Conservation (phyloP, 164 flowering plant genomes). For the Cinnamomum chago region DNA sequence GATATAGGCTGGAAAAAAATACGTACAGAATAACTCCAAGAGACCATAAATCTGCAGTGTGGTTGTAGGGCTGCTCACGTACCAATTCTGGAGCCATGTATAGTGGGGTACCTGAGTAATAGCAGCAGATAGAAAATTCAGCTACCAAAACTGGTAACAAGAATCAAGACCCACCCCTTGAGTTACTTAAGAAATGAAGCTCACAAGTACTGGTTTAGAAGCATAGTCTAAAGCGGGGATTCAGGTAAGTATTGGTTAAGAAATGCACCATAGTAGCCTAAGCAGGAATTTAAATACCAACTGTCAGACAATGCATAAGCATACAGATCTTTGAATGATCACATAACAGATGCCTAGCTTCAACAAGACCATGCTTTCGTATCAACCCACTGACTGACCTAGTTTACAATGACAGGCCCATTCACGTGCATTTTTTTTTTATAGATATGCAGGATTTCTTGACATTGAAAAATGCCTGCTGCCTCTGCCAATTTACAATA, state of each 20-base stretch:
- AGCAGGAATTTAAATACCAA: neutral
- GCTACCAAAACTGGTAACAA: neutral
- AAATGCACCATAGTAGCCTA: neutral
- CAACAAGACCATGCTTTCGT: neutral
- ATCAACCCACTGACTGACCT: neutral
- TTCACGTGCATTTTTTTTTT: neutral
- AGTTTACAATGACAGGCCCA: neutral
- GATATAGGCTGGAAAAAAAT: neutral
- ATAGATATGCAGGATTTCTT: too few relatives aligned
- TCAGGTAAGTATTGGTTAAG: too few relatives aligned
- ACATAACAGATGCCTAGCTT: neutral
- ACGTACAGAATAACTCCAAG: conserved; percentile 98
- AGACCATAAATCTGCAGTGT: conserved; percentile 98
- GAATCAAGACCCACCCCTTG: neutral
- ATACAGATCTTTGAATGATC: neutral
- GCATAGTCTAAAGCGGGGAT: too few relatives aligned
- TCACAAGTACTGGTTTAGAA: neutral
- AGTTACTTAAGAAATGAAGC: neutral
- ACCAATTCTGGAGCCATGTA: conserved; percentile 99
- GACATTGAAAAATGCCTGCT: neutral
- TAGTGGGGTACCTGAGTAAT: conserved; percentile 75
- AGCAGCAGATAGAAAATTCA: neutral
- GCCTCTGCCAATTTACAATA: neutral
- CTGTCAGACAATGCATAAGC: neutral
- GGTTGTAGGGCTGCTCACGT: conserved; percentile 96